A percentile compares a stretch with the other conserved stretches of the same genome.
Conservation (phyloP, 441 rosid genomes). For the Pelargonium citronellum region DNA sequence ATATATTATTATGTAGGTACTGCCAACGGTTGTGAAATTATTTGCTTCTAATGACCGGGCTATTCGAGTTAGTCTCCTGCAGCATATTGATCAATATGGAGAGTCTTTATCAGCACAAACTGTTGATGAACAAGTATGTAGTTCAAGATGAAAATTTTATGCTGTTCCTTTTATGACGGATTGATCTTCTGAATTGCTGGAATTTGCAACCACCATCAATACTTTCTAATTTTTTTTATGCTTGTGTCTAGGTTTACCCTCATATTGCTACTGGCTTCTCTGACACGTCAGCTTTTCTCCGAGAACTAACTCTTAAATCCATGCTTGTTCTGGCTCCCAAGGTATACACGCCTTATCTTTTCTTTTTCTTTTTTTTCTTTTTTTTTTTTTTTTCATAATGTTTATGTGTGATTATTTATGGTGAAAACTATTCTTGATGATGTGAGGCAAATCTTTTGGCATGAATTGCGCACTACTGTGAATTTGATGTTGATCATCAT, state of each 20-base stretch:
- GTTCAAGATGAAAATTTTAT: slow-evolving; percentile 11
- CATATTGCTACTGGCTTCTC: slow-evolving; percentile 91
- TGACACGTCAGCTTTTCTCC: slow-evolving; percentile 88
- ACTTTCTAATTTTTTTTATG: slow-evolving; percentile 10
- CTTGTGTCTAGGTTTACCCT: slow-evolving; percentile 63
- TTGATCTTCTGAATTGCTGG: slow-evolving; percentile 7
- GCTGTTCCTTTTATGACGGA: slow-evolving; percentile 12
- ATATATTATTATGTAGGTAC: slow-evolving; percentile 38
- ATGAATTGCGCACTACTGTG: neutral
- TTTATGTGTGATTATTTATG: neutral
- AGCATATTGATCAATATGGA: slow-evolving; percentile 95
- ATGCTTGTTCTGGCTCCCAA: slow-evolving; percentile 97
- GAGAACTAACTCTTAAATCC: slow-evolving; percentile 96
- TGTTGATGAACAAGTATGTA: slow-evolving; percentile 92
- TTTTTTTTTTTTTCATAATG: neutral
- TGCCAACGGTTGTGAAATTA: slow-evolving; percentile 81
- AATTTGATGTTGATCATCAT: slow-evolving; percentile 1
- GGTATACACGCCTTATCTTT: slow-evolving; percentile 39
- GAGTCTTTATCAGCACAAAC: slow-evolving; percentile 77
- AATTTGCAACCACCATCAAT: neutral
- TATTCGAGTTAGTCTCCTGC: slow-evolving; percentile 82
- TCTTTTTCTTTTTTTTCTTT: neutral
- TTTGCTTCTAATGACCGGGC: slow-evolving; percentile 92
- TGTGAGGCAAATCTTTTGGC: slow-evolving; percentile 8
- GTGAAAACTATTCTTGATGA: neutral